Base-by-base conservation (phyloP, 2,329 filamentous ascomycete species). In the Erysiphe pisi region DNA sequence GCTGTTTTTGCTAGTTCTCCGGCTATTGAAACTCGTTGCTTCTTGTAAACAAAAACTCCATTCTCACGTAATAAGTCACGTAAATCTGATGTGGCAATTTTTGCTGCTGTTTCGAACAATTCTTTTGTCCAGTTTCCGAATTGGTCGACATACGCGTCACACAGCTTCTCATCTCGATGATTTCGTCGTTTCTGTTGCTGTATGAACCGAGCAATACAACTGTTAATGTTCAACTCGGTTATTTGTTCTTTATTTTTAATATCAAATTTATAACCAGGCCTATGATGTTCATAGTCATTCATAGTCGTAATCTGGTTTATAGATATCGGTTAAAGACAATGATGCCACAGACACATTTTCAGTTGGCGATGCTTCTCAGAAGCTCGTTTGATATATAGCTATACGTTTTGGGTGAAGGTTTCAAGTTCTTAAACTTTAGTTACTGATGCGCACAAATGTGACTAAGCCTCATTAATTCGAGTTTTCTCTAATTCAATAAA, bases 91-190 rank as follows among this genome's bases (percentile, higher is more conserved):
- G 6, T 36, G 31, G 31, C 31, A 45, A 52, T 52, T 16, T 52
- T 52, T 52, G 49, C n/a, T 65, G 58, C 58, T 65, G 6, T 65
- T 25, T 65, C 58, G 58, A 65, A 65, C 58, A 65, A 65, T 65
- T 65, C 25, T 65, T 65, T 65, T 25, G 58, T 65, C 58, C 58
- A 36, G 63, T 70, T 40, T 70, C 31, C 63, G 63, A 70, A 70
- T 18, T 70, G 63, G 31, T 16, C 31, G 14, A 40, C 36, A 70
- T 70, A 70, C 2, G 63, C 63, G 14, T 70, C 68, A 14, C 31
- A 36, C 31, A 36, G 31, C 31, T 36, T 36, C 31, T 36, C 31
- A 36, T 36, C 31, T 36, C 31, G 18, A 47, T 70, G 28, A 14
- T 70, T 70, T 40, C 16, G 63, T 36, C 31, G 31, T 70, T 70